phyloP scores from a whole-genome alignment of 208 protist genomes.

The Vickermania spadyakhi region DNA sequence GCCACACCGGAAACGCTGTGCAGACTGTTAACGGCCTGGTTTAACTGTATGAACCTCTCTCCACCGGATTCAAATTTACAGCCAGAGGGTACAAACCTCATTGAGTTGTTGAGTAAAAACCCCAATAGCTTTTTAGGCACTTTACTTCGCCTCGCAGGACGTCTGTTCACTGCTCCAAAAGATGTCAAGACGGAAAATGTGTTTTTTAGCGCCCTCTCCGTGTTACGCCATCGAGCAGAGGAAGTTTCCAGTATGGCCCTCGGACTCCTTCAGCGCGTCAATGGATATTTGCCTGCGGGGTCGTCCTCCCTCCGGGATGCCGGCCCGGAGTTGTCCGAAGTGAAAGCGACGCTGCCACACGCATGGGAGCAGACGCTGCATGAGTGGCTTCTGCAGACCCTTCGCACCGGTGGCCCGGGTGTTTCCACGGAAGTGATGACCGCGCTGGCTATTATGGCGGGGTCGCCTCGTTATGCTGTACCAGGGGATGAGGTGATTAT shows the following conservation, averaged over 20 bases:
- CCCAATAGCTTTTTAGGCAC: constrained; percentile 16
- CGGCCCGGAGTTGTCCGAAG: neutral
- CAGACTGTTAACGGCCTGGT: constrained; percentile 47
- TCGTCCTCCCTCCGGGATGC: constrained; percentile 3
- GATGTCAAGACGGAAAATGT: neutral
- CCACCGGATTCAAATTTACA: neutral
- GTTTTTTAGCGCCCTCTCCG: neutral
- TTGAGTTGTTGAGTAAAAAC: neutral
- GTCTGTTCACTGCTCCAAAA: neutral
- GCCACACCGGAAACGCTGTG: constrained; percentile 25
- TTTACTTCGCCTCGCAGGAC: constrained; percentile 23
- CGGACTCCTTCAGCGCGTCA: constrained; percentile 64
- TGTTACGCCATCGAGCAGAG: constrained; percentile 7
- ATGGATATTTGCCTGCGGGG: constrained; percentile 11
- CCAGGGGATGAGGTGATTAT: constrained; percentile 54
- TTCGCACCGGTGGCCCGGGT: constrained; percentile 5
- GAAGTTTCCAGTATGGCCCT: constrained; percentile 55
- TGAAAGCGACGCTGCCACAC: constrained; percentile 17
- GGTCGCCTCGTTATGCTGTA: constrained; percentile 46
- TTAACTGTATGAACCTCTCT: constrained; percentile 42
- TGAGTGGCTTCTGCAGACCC: constrained; percentile 37
- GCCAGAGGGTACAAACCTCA: neutral
- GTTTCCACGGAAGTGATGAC: constrained; percentile 36
- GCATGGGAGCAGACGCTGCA: constrained; percentile 43
- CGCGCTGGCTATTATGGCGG: constrained; percentile 51